Conservation (phyloP, 129 eudicot species). For the Heracleum sosnowskyi region DNA sequence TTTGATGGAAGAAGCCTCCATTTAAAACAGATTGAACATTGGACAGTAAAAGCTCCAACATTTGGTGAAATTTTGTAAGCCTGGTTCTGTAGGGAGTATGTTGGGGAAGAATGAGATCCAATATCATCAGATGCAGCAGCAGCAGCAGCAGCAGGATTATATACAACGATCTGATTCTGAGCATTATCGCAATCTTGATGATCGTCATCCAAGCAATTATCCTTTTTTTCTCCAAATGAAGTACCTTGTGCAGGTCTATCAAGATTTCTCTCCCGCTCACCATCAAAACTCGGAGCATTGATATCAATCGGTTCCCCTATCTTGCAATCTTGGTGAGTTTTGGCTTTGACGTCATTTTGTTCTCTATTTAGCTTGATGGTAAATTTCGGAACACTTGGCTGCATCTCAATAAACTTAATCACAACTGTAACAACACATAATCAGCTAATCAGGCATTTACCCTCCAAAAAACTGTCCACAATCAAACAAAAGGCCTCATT, state of each 20-base stretch:
- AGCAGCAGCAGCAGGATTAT: slow-evolving; percentile 33
- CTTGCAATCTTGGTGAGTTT: slow-evolving; percentile 15
- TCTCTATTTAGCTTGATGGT: slow-evolving; percentile 37
- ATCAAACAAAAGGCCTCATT: background rate
- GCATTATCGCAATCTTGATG: slow-evolving; percentile 26
- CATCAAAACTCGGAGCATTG: slow-evolving; percentile 14
- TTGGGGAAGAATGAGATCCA: slow-evolving; percentile 15
- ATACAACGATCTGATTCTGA: slow-evolving; percentile 50
- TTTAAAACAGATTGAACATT: slow-evolving; percentile 74
- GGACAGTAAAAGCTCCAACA: slow-evolving; percentile 79
- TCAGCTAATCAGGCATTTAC: background rate
- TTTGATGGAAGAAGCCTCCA: slow-evolving; percentile 88
- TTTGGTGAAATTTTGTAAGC: slow-evolving; percentile 39
- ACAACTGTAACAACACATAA: background rate
- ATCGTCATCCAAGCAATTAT: slow-evolving; percentile 17
- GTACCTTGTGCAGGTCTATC: slow-evolving; percentile 16
- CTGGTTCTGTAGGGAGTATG: slow-evolving; percentile 9
- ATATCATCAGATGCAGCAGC: slow-evolving; percentile 2
- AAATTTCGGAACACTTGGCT: slow-evolving; percentile 39
- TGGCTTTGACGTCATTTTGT: slow-evolving; percentile 13
- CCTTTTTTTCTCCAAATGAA: slow-evolving; percentile 23
- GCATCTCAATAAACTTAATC: slow-evolving; percentile 20
- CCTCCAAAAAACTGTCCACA: background rate
- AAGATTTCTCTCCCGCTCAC: slow-evolving; percentile 14
- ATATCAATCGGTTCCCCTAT: slow-evolving; percentile 22